These are phyloP conservation scores for Apiospora sp. DNA, from an alignment of 2,329 filamentous ascomycete genomes.

Conservation along the genomic window DNA sequence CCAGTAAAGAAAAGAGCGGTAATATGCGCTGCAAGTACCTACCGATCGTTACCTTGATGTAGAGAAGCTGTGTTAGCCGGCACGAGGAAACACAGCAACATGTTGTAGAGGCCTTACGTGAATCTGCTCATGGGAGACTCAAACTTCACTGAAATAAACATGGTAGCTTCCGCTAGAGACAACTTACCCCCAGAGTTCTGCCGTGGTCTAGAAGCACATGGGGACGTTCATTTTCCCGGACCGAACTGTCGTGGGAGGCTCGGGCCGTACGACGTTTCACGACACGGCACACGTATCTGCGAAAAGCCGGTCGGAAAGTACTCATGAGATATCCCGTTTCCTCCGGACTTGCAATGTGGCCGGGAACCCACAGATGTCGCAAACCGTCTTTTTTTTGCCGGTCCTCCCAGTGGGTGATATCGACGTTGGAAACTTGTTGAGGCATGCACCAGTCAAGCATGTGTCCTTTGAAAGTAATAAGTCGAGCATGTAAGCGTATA, in stretches of 20 bases:
- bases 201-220: neutral
- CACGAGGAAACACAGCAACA: neutral
- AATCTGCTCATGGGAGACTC: no score
- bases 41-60: no score
- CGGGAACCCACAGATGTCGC: neutral
- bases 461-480: neutral
- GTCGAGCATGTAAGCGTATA: neutral
- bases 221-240: neutral
- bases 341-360: neutral
- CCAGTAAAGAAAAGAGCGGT: no score
- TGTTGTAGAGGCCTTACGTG: no score
- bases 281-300: neutral
- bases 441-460: neutral
- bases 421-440: neutral
- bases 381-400: neutral
- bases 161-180: neutral
- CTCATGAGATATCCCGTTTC: neutral
- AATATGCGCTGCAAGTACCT: no score
- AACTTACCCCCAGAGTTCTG: neutral
- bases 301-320: neutral
- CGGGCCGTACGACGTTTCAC: neutral
- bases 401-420: neutral
- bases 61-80: neutral
- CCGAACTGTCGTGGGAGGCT: neutral
- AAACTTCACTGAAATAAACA: neutral